A percentile compares a stretch with the other conserved stretches of the same genome.
Conservation (phyloP, 495 filamentous ascomycete genomes). For the Xylaria bambusicola region DNA sequence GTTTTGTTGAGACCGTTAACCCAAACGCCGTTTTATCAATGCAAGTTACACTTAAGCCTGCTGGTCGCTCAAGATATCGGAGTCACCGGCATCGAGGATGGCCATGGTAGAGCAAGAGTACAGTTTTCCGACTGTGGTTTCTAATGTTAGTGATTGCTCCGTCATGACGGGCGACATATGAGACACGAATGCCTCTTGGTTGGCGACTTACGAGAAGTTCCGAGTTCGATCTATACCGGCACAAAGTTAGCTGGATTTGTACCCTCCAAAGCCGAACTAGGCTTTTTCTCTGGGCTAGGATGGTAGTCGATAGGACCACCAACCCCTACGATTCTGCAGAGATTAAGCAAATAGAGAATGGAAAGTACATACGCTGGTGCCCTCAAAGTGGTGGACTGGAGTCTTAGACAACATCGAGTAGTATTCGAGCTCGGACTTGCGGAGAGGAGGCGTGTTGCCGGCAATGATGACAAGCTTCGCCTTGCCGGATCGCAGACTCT, state of each 20-base stretch:
- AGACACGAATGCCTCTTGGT: neutral
- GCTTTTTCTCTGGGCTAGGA: conserved; percentile 78
- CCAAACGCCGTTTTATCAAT: conserved; percentile 44
- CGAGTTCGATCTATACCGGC: conserved; percentile 81
- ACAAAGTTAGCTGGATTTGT: conserved; percentile 52
- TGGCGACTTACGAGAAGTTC: conserved; percentile 63
- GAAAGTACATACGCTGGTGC: conserved; percentile 85
- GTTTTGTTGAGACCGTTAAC: conserved; percentile 33
- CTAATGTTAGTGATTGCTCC: conserved; percentile 32
- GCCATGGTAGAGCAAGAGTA: conserved; percentile 92
- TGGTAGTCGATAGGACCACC: conserved; percentile 21
- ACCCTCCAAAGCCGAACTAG: conserved; percentile 81
- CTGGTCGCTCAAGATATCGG: conserved; percentile 83
- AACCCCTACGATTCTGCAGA: conserved; percentile 19
- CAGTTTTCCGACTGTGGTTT: conserved; percentile 71
- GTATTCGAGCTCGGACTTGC: conserved; percentile 84
- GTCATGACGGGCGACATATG: neutral
- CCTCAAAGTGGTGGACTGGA: conserved; percentile 90
- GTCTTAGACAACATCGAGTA: conserved; percentile 94
- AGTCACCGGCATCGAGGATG: conserved; percentile 95
- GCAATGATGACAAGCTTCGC: conserved; percentile 77
- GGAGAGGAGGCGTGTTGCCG: conserved; percentile 92
- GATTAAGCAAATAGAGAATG: conserved; percentile 19
- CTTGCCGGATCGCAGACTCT: conserved; percentile 86
- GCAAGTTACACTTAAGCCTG: conserved; percentile 45